phyloP scores from a whole-genome alignment of 768 basidiomycete genomes.

The Mycena haematopus region DNA sequence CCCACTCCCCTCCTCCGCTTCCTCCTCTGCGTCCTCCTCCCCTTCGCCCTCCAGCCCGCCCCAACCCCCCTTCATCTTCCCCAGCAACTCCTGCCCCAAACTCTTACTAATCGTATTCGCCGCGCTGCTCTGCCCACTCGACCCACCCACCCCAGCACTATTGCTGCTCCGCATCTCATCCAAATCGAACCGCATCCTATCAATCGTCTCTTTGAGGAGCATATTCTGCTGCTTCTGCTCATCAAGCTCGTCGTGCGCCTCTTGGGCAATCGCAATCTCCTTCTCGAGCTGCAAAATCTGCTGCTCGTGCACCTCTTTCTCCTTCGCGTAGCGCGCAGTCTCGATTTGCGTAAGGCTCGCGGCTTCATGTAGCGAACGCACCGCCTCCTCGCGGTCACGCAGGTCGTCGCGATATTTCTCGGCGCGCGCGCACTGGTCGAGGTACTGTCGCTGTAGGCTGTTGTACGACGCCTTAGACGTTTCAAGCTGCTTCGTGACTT shows the following conservation, averaged over 20 bases:
- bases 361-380: constrained; percentile 68
- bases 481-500: constrained; percentile 77
- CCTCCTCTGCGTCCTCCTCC: constrained; percentile 43
- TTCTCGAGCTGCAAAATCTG: constrained; percentile 72
- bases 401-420: constrained; percentile 80
- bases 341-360: constrained; percentile 70
- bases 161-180: constrained; percentile 80
- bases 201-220: constrained; percentile 93
- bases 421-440: constrained; percentile 83
- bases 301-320: constrained; percentile 75
- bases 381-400: constrained; percentile 75
- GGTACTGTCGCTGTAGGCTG: constrained; percentile 85
- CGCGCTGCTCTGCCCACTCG: constrained; percentile 54
- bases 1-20: constrained; percentile 40
- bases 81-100: constrained; percentile 73
- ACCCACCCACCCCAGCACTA: constrained; percentile 39
- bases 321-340: constrained; percentile 65
- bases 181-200: constrained; percentile 92
- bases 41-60: constrained; percentile 42
- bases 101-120: constrained; percentile 72
- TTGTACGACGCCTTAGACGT: constrained; percentile 74
- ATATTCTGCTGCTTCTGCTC: constrained; percentile 96
- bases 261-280: constrained; percentile 73
- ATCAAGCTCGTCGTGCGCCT: constrained; percentile 77
- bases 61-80: constrained; percentile 60